These are phyloP conservation scores for Diaporthe amygdali DNA, from an alignment of 2,329 filamentous ascomycete species.

Conservation along the genomic window DNA sequence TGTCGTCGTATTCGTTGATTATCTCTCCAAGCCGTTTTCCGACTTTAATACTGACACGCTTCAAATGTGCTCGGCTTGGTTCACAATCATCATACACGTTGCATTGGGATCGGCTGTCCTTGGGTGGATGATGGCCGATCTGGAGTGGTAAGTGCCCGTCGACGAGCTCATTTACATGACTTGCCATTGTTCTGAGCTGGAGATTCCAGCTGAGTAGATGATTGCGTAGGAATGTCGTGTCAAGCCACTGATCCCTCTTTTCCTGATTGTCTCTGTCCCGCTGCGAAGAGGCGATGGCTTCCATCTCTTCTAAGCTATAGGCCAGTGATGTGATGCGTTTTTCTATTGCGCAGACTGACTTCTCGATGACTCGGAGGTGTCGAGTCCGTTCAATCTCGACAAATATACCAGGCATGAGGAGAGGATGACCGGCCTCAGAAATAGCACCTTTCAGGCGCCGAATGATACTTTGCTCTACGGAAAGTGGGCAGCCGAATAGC, in stretches of 20 bases:
- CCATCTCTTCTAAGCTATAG: background rate
- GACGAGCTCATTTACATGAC: background rate
- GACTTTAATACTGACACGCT: no score
- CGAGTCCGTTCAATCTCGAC: background rate
- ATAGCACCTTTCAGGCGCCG: constrained; percentile 18
- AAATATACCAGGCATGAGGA: background rate
- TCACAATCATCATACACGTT: no score
- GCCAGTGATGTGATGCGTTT: background rate
- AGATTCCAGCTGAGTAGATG: background rate
- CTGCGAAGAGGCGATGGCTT: background rate
- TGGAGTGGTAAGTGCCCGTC: background rate
- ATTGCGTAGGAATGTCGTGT: background rate
- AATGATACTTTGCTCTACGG: constrained; percentile 26
- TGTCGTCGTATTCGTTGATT: constrained; percentile 37
- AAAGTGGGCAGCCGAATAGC: constrained; percentile 30
- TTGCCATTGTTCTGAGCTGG: background rate
- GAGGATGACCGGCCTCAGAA: background rate
- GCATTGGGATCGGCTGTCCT: no score
- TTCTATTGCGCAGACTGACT: background rate
- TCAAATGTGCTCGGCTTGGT: background rate
- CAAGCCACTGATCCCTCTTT: background rate
- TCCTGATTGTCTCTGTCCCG: background rate
- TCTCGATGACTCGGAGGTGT: background rate
- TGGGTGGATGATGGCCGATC: background rate
- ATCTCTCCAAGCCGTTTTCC: no score